Base-by-base conservation (phyloP, 2,329 filamentous ascomycete species). In the Penicillium glabrum region DNA sequence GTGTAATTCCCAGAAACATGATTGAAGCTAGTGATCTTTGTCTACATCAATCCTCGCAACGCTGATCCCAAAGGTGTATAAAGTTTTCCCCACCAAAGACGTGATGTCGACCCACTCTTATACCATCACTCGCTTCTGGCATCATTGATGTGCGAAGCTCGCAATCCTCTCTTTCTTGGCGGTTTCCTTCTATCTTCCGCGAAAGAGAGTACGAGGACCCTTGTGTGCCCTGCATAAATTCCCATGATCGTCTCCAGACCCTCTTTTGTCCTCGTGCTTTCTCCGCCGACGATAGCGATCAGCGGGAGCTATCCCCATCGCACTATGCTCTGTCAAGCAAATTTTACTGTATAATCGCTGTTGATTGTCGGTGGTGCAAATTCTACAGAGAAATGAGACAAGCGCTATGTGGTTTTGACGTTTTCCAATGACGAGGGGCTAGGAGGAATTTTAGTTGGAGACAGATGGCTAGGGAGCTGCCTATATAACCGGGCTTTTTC, bases 331-430 rank as follows among this genome's bases (percentile, higher is more conserved):
- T 16, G 14, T 51, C 14, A 2, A 48, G 51, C 31, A 52, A 49
- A 27, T 43, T 46, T 19, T 16, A 33, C 39, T 45, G 49, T 51
- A 45, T 39, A 46, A 62, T 61, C 56, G 44, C 50, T n/a, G 37
- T 43, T 24, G 54, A 57, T 60, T 47, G 5, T 54, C 59, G 26
- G 16, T 46, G 45, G 48, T 57, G 62, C 57, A 57, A 59, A 65
- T 66, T 35, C 35, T 51, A 57, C 55, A 57, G 64, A 58, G 54
- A 58, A 51, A 66, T 67, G 58, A 59, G 48, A 57, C 59, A 61
- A 67, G 47, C 51, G 45, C 46, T 27, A 46, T 46, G 16, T 31
- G 26, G 3, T n/a, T 23, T 46, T 27, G 26, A 46, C 16, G 2
- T 46, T 44, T 24, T 23, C 19, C 9, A 16, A 3, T 19, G 23